These are phyloP conservation scores for Alopecurus myosuroides DNA, from an alignment of 176 grass and related monocot genomes.

Conservation along the genomic window DNA sequence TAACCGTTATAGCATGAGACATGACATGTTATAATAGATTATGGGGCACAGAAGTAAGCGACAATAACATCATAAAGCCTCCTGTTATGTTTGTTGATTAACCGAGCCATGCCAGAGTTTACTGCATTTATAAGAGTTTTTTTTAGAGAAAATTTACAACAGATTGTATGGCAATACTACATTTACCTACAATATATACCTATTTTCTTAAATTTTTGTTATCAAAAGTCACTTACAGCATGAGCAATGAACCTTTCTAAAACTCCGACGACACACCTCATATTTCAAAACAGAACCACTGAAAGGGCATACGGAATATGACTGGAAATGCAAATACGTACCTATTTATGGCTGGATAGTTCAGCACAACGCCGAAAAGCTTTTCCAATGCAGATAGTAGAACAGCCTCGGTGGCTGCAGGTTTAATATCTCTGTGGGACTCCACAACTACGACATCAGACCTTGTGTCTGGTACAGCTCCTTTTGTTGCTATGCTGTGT, in stretches of 20 bases:
- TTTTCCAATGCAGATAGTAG: constrained; percentile 69
- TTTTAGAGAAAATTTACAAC: too few species aligned
- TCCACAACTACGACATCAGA: constrained; percentile 39
- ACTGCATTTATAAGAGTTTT: too few species aligned
- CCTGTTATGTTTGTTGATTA: background rate
- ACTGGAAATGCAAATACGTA: constrained; percentile 16
- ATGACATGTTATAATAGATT: background rate
- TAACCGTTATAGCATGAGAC: background rate
- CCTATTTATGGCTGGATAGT: constrained; percentile 82
- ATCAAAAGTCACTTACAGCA: background rate
- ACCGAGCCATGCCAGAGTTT: background rate
- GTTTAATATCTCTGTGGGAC: constrained; percentile 38
- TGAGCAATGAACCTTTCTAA: background rate
- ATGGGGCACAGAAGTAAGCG: background rate
- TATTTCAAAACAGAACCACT: background rate
- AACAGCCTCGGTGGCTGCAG: constrained; percentile 50
- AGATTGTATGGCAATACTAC: background rate
- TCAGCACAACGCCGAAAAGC: constrained; percentile 63
- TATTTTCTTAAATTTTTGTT: background rate
- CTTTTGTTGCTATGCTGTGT: constrained; percentile 63
- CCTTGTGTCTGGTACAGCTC: constrained; percentile 25
- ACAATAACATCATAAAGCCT: background rate
- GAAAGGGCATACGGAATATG: background rate
- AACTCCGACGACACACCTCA: background rate
- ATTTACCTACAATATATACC: background rate